phyloP scores from a whole-genome alignment of 1,284 basidiomycete genomes.

The Ustilago loliicola region DNA sequence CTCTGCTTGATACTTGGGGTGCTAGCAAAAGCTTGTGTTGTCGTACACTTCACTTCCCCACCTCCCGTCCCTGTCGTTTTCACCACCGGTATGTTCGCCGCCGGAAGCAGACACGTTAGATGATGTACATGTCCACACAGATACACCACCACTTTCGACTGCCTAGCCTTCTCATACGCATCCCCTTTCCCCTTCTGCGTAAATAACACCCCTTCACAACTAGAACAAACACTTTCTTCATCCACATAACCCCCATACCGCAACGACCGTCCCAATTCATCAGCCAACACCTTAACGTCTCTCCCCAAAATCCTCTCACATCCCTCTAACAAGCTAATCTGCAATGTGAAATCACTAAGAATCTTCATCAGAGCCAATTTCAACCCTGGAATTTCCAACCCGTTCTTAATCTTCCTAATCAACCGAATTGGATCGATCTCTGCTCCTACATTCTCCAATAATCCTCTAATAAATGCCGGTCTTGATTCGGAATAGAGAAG shows the following conservation, averaged over 20 bases:
- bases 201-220: slow-evolving; percentile 51
- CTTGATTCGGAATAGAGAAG: slow-evolving; percentile 92
- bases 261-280: slow-evolving; percentile 49
- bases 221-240: slow-evolving; percentile 41
- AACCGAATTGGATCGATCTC: slow-evolving; percentile 96
- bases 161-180: slow-evolving; percentile 19
- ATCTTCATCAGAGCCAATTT: slow-evolving; percentile 96
- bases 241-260: slow-evolving; percentile 55
- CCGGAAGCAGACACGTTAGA: slow-evolving; percentile 49
- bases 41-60: slow-evolving; percentile 24
- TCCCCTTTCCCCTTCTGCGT: slow-evolving; percentile 12
- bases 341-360: slow-evolving; percentile 91
- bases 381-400: slow-evolving; percentile 93
- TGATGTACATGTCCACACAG: slow-evolving; percentile 66
- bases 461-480: slow-evolving; percentile 92
- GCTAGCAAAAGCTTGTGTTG: slow-evolving; percentile 41
- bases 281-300: slow-evolving; percentile 51
- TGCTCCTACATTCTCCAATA: slow-evolving; percentile 91
- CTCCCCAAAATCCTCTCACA: slow-evolving; percentile 62
- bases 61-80: neutral
- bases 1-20: slow-evolving; percentile 27
- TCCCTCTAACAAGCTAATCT: slow-evolving; percentile 69
- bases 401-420: slow-evolving; percentile 93
- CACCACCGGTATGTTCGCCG: slow-evolving; percentile 28
- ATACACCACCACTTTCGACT: slow-evolving; percentile 53